Evolutionary conservation across 257 asterid genomes (phyloP).

Genomic region (Schizonepeta tenuifolia): DNA sequence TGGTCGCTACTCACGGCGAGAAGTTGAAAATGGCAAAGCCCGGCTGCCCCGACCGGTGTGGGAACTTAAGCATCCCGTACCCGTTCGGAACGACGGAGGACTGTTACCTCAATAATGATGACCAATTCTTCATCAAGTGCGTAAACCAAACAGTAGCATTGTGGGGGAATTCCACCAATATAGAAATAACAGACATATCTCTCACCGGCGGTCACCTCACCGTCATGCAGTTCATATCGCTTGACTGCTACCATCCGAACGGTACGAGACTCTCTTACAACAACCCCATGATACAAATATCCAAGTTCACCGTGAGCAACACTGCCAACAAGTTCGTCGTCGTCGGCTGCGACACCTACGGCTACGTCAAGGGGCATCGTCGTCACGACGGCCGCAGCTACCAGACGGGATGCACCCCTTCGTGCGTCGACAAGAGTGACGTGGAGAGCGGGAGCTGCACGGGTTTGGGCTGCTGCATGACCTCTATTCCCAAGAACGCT

Average conservation of each 20-base stretch:
- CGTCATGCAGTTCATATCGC: neutral
- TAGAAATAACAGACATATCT: neutral
- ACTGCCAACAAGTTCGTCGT: neutral
- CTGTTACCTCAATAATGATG: neutral
- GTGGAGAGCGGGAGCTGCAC: neutral
- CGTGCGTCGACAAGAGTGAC: neutral
- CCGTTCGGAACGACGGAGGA: neutral
- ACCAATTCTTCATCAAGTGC: neutral
- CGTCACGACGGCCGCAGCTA: neutral
- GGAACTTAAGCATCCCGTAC: neutral
- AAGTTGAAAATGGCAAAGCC: no score
- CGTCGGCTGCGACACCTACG: neutral
- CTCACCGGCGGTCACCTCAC: neutral
- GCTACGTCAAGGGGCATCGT: neutral
- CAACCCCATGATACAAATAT: accelerated
- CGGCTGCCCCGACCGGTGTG: no score
- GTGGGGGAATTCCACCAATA: neutral
- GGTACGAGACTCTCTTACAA: no score
- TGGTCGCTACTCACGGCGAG: no score
- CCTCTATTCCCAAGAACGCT: constrained; percentile 30
- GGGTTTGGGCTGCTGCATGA: constrained; percentile 36
- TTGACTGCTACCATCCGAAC: neutral
- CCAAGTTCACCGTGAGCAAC: neutral
- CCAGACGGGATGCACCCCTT: constrained; percentile 41
- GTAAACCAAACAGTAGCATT: neutral